Conservation (phyloP, 2,329 filamentous ascomycete genomes). For the Penicillium palitans region DNA sequence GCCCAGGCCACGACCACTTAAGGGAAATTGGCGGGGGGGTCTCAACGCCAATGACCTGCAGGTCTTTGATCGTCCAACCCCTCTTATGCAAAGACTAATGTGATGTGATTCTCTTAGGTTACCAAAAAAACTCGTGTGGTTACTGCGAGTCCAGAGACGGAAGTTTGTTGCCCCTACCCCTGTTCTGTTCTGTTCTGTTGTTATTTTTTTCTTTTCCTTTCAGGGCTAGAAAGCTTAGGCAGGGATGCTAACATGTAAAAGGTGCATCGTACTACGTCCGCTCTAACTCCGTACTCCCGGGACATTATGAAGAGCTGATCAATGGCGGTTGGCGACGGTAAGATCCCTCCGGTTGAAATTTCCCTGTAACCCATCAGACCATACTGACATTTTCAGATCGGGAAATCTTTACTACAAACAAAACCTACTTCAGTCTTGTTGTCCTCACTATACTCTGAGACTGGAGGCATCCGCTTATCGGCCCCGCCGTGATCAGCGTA, state of each 20-base stretch:
- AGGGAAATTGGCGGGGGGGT: slow-evolving; percentile 12
- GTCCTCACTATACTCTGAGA: slow-evolving; percentile 70
- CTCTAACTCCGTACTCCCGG: slow-evolving; percentile 45
- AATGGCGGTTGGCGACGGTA: slow-evolving; percentile 53
- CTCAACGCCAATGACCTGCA: slow-evolving; percentile 7
- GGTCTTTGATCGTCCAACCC: not conserved
- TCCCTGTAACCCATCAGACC: not conserved
- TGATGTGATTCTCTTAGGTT: slow-evolving; percentile 36
- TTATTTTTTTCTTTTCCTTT: not conserved
- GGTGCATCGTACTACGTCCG: slow-evolving; percentile 50
- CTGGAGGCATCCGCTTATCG: slow-evolving; percentile 47
- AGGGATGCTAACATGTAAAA: slow-evolving; percentile 28
- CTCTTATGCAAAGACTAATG: slow-evolving; percentile 5
- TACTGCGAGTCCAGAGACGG: slow-evolving; percentile 50
- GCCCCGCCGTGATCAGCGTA: slow-evolving; percentile 48
- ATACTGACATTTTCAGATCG: slow-evolving; percentile 37
- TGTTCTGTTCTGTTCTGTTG: not conserved
- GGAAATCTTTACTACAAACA: slow-evolving; percentile 53
- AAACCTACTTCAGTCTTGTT: slow-evolving; percentile 73
- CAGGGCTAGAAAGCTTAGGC: not conserved
- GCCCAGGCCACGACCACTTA: slow-evolving; percentile 21
- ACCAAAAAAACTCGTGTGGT: slow-evolving; percentile 50
- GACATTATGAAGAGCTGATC: slow-evolving; percentile 51
- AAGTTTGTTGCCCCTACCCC: slow-evolving; percentile 40
- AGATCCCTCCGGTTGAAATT: slow-evolving; percentile 2